Evolutionary conservation across 805 yeast genomes (phyloP), one percentile per base, ranked within the genome.

Genomic region (Pichia exigua): DNA sequence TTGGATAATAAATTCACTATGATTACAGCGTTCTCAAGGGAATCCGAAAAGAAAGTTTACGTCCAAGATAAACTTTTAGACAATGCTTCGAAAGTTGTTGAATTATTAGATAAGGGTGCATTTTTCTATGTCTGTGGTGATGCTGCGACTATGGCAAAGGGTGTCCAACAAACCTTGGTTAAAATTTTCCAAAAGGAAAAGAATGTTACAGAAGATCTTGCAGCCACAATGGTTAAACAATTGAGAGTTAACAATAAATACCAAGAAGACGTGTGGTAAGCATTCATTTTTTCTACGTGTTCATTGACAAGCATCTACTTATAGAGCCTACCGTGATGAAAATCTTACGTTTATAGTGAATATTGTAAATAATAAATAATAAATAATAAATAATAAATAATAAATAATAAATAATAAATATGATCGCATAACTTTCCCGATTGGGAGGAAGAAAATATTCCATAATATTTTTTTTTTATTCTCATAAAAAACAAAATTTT

Each of bases 61-160:
- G 99, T 92, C 52, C 99, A 92, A 72, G 84, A 94, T 65, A 80
- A 78, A 57, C 65, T 94, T 59, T 59, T 67, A 46, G 86, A 82
- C 55, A 65, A 79, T 65, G 63, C 75, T 61, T 63, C 76, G 58
- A 72, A 77, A 57, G 69, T 86, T 51, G 80, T 82, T 60, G 72
- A 79, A 46, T 69, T 84, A 46, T 65, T 85, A 48, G 67, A 70
- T 46, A 55, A 69, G 44, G 97, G 96, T 52, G 98, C 96, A 0
- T 86, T 82, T 66, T 77, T 92, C 59, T 92, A 94, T 67, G 96
- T 92, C 40, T 92, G 99, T 76, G 99, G 98, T 65, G 98, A 94
- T 72, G 98, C 99, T 26, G 79, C 86, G 28, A 81, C 79, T 58
- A 94, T 92, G 99, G 97, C 98, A 4, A 85, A 92, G 70, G 96